A percentile compares a stretch with the other conserved stretches of the same genome.
phyloP scores from a whole-genome alignment of 164 flowering plant species.

The Paratinospora sagittata region DNA sequence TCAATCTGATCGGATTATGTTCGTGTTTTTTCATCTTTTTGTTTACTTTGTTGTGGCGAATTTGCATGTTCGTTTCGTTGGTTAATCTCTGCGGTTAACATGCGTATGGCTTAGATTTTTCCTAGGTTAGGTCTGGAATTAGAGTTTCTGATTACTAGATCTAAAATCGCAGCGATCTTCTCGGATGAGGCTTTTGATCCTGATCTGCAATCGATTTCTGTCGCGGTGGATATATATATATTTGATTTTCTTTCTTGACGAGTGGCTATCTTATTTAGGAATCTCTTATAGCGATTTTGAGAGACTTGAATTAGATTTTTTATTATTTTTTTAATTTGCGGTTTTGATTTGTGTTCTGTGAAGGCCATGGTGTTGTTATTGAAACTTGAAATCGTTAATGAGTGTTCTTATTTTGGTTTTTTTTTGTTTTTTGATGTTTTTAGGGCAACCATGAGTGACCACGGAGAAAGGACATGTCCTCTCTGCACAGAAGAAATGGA shows the following conservation, averaged over 20 bases:
- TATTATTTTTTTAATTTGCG: neutral
- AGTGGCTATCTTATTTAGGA: too few relatives aligned
- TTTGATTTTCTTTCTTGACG: neutral
- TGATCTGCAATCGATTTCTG: neutral
- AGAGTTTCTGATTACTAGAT: neutral
- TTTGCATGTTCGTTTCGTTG: neutral
- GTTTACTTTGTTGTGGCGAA: neutral
- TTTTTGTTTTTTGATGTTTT: neutral
- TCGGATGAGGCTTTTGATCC: neutral
- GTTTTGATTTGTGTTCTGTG: neutral
- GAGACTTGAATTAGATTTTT: neutral
- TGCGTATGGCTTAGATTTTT: conserved; percentile 4
- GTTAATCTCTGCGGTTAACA: neutral
- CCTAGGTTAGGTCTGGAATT: neutral
- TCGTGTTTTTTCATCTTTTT: neutral
- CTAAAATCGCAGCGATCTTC: conserved; percentile 6
- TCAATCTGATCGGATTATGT: neutral
- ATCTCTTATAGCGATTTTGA: neutral
- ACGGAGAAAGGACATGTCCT: conserved; percentile 87
- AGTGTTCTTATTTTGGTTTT: neutral
- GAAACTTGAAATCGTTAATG: neutral
- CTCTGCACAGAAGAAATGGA: conserved; percentile 98
- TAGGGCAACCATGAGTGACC: conserved; percentile 67
- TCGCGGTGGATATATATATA: neutral
- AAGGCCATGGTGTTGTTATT: neutral